Base-by-base conservation (phyloP, 345 rosid genomes). In the Lepidium africanum region DNA sequence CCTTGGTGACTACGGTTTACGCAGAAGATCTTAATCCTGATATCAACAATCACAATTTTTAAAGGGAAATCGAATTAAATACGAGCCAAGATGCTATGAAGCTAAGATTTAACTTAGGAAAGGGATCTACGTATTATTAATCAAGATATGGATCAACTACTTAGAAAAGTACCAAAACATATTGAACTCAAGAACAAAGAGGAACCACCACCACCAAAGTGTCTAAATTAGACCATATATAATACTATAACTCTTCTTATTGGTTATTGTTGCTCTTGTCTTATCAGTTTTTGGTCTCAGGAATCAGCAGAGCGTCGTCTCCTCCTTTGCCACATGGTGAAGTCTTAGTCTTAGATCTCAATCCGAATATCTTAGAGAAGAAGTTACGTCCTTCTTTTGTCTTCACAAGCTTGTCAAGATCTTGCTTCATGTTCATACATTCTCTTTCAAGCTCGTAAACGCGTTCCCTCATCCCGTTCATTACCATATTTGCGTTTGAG, bases 361-460 rank as follows among this genome's bases (percentile, higher is more conserved):
- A 82, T 3, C 84, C 80, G 33, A 93, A 70, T 63, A 62, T 76
- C 73, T 76, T 81, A 3, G 82, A 67, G 81, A 90, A 83, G 52
- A 82, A 57, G 75, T 77, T 87, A 80, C 94, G 83, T 61, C 82
- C 74, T 25, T 84, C 83, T 64, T 86, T 93, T 5, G 93, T 73
- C 77, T 82, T 84, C 37, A 71, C 83, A 59, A 87, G 65, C 79
- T 90, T 90, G 51, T 81, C 85, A 41, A 93, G 88, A 67, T 90
- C 90, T 58, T 82, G 83, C 72, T 86, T 90, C 88, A 90, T 88
- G 82, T 65, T 83, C 76, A 71, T 32, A 78, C 92, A 93, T 64
- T 90, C 92, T 47, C 84, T 86, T 66, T 93, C 97, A 0, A 93
- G 93, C 79, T 85, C 86, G 6, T 66, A 79, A 73, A 93, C 87